phyloP scores from a whole-genome alignment of 129 eudicot species.

The Flaveria trinervia region DNA sequence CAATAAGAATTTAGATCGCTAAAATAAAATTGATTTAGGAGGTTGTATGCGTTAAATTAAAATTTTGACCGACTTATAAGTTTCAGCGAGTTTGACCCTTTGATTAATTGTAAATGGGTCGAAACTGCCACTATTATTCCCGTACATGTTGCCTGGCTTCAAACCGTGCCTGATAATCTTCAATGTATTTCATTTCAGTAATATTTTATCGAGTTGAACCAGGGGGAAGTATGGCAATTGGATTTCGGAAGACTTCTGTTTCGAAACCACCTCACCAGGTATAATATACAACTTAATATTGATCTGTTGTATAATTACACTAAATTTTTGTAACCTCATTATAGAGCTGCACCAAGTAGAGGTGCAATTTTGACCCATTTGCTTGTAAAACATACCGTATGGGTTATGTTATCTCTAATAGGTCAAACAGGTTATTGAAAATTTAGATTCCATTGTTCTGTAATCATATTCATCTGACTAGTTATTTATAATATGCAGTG shows the following conservation, averaged over 20 bases:
- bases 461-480: background rate
- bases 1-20: background rate
- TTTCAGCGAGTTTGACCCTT: background rate
- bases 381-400: background rate
- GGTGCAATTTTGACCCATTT: background rate
- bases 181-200: conserved; percentile 44
- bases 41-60: background rate
- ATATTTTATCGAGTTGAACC: conserved; percentile 63
- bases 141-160: background rate
- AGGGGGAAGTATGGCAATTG: conserved; percentile 56
- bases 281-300: background rate
- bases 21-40: background rate
- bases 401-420: background rate
- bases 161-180: background rate
- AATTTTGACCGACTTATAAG: background rate
- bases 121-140: background rate
- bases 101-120: background rate
- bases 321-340: background rate
- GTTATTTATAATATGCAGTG: background rate
- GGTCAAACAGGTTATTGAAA: background rate
- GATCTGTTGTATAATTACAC: background rate
- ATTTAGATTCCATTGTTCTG: background rate
- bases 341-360: background rate
- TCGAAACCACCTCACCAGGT: conserved; percentile 30
- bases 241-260: conserved; percentile 48